Evolutionary conservation across 2,329 filamentous ascomycete species (phyloP).

Genomic region (Fusarium sulawesiense): DNA sequence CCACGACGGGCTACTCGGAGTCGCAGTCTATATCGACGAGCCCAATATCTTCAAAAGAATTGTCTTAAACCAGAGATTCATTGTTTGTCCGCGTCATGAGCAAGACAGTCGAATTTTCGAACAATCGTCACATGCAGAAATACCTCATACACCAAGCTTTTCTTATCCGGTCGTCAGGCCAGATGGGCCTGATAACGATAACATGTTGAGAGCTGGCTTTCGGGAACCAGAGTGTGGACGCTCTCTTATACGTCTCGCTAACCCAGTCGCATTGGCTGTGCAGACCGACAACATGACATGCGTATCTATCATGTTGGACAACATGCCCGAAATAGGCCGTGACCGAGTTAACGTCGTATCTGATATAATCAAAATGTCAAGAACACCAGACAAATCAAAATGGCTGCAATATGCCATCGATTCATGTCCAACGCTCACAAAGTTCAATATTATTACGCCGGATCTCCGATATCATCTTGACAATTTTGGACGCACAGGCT

Average conservation of each 20-base stretch:
- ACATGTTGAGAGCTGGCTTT: too few relatives aligned
- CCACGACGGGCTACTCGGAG: neutral
- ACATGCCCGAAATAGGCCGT: accelerated
- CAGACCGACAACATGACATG: neutral
- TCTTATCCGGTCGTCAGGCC: too few relatives aligned
- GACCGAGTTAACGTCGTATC: neutral
- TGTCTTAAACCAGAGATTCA: too few relatives aligned
- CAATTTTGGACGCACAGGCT: neutral
- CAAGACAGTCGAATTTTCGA: too few relatives aligned
- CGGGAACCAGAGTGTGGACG: too few relatives aligned
- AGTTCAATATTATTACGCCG: neutral
- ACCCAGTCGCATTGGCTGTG: neutral
- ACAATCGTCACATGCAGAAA: too few relatives aligned
- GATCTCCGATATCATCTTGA: neutral
- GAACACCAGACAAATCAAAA: neutral
- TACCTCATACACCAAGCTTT: too few relatives aligned
- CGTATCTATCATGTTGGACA: neutral
- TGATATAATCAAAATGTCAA: neutral
- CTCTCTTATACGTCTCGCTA: neutral
- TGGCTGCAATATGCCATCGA: neutral
- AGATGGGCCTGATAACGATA: too few relatives aligned
- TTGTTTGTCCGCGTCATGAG: too few relatives aligned
- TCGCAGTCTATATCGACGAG: neutral
- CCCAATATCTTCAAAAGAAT: neutral
- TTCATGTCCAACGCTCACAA: neutral